phyloP scores from a whole-genome alignment of 139 green algal species.

The Chlorella sorokiniana region DNA sequence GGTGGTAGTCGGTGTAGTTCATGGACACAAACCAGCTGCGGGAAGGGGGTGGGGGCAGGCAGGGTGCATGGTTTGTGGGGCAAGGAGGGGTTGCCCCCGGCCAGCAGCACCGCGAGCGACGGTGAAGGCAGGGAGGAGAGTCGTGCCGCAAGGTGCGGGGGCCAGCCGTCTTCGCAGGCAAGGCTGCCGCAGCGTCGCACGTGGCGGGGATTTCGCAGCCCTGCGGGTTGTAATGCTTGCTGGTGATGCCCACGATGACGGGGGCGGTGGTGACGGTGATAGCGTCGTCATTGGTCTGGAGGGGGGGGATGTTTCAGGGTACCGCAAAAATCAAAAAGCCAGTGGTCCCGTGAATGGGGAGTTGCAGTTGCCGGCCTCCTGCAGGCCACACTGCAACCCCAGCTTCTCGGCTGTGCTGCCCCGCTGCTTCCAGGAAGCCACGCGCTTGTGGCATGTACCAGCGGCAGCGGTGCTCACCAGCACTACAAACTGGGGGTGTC shows the following conservation, averaged over 20 bases:
- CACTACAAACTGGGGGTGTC: constrained; percentile 32
- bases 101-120: background rate
- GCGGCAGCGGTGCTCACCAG: constrained; percentile 5
- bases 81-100: too few relatives aligned
- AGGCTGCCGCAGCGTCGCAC: background rate
- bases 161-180: background rate
- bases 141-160: background rate
- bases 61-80: background rate
- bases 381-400: background rate
- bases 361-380: too few relatives aligned
- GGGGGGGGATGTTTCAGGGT: too few relatives aligned
- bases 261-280: constrained; percentile 27
- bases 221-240: constrained; percentile 23
- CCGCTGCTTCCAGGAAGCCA: background rate
- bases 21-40: constrained; percentile 38
- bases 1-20: constrained; percentile 28
- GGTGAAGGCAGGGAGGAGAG: background rate
- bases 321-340: too few relatives aligned
- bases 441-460: background rate
- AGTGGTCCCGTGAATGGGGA: too few relatives aligned
- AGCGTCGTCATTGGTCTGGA: constrained; percentile 39
- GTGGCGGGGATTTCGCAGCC: constrained; percentile 33
- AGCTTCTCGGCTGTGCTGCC: background rate
- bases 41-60: background rate
- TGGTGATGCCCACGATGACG: constrained; percentile 32